phyloP scores from a whole-genome alignment of 1,139 yeast species.

The Chernovozyma aurita region DNA sequence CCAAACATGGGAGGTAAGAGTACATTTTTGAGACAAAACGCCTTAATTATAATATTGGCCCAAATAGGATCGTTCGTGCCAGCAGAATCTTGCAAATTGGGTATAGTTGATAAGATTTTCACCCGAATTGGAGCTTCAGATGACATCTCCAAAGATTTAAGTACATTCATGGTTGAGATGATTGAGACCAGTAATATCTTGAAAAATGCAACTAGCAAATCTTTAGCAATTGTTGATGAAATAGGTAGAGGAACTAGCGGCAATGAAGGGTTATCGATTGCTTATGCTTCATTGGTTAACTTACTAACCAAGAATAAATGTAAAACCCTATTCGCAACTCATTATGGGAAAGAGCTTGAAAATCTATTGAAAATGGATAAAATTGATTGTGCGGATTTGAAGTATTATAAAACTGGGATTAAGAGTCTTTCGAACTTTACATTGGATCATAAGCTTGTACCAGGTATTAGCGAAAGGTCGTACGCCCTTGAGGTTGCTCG shows the following conservation, averaged over 20 bases:
- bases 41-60: slow-evolving; percentile 76
- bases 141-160: slow-evolving; percentile 77
- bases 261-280: slow-evolving; percentile 84
- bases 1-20: slow-evolving; percentile 99
- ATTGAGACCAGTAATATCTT: slow-evolving; percentile 84
- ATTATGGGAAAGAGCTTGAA: slow-evolving; percentile 71
- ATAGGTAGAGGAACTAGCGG: slow-evolving; percentile 97
- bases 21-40: slow-evolving; percentile 84
- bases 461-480: slow-evolving; percentile 73
- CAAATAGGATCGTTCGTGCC: slow-evolving; percentile 92
- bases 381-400: slow-evolving; percentile 28
- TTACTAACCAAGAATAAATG: slow-evolving; percentile 56
- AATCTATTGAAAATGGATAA: slow-evolving; percentile 20
- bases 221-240: slow-evolving; percentile 89
- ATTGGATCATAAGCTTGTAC: slow-evolving; percentile 61
- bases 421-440: slow-evolving; percentile 19
- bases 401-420: slow-evolving; percentile 52
- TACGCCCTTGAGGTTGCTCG: slow-evolving; percentile 85
- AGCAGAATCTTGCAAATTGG: slow-evolving; percentile 65
- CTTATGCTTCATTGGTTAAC: slow-evolving; percentile 71
- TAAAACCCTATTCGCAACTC: slow-evolving; percentile 87
- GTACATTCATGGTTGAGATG: slow-evolving; percentile 98
- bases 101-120: slow-evolving; percentile 80
- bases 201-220: slow-evolving; percentile 66
- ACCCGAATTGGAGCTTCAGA: slow-evolving; percentile 92